Conservation (phyloP, 2,329 filamentous ascomycete genomes). For the Aaosphaeria pasadenensis region DNA sequence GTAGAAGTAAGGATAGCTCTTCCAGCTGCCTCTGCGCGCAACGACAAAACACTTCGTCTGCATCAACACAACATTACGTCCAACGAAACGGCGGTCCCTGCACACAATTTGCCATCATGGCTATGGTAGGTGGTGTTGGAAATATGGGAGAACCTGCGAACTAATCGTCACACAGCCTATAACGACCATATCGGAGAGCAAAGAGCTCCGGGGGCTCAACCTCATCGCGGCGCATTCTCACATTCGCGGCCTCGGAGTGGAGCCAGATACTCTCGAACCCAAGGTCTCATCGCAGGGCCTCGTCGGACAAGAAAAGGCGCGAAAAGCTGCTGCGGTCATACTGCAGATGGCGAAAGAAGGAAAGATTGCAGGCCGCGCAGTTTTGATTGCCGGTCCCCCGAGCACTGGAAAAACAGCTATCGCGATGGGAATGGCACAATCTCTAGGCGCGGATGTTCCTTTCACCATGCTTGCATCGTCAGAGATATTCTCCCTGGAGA, state of each 20-base stretch:
- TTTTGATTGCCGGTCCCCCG: conserved; percentile 91
- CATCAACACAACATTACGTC: no score
- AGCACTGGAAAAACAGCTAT: conserved; percentile 98
- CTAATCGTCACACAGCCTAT: conserved; percentile 43
- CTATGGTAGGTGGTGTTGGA: conserved; percentile 22
- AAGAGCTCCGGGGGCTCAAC: conserved; percentile 93
- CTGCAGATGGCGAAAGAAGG: conserved; percentile 98
- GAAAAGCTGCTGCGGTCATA: conserved; percentile 94
- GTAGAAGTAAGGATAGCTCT: background rate
- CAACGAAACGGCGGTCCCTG: background rate
- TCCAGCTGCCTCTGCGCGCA: no score
- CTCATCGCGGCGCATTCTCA: conserved; percentile 98
- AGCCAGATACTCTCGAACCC: conserved; percentile 85
- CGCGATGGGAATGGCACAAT: conserved; percentile 98
- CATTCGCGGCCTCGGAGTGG: conserved; percentile 91
- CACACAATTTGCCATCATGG: conserved; percentile 20
- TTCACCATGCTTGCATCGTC: conserved; percentile 95
- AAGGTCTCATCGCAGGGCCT: conserved; percentile 83
- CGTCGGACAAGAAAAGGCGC: conserved; percentile 92
- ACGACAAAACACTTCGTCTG: no score
- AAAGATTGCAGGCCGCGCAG: conserved; percentile 93
- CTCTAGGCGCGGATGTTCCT: conserved; percentile 86
- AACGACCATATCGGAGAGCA: conserved; percentile 87
- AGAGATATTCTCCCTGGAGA: conserved; percentile 97
- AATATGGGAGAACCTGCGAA: conserved; percentile 1